Percentiles rank a stretch among this genome's conserved stretches.
Evolutionary conservation across 2,329 filamentous ascomycete species (phyloP).

Genomic region (Microdochium trichocladiopsis): DNA sequence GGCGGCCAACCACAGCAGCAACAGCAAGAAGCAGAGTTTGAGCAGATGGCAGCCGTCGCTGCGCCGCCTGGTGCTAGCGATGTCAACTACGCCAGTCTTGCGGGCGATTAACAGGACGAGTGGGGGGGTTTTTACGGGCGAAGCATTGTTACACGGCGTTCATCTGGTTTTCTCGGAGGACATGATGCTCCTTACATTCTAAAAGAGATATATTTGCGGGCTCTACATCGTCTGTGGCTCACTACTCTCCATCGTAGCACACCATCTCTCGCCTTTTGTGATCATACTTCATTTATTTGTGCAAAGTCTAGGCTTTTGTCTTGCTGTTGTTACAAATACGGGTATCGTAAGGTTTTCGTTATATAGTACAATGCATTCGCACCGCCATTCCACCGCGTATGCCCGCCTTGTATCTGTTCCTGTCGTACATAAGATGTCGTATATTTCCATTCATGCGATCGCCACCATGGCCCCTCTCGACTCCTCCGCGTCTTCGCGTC

Average conservation of each 20-base stretch:
- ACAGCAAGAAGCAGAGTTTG: conserved; percentile 18
- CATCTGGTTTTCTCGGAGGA: too few relatives aligned
- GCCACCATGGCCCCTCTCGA: too few relatives aligned
- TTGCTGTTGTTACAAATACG: neutral
- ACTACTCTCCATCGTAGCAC: neutral
- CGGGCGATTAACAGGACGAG: conserved; percentile 54
- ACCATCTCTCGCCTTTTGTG: neutral
- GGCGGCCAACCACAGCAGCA: conserved; percentile 14
- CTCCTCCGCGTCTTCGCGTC: too few relatives aligned
- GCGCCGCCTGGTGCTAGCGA: conserved; percentile 75
- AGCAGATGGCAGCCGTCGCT: conserved; percentile 46
- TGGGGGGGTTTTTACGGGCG: conserved; percentile 3
- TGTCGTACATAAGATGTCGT: too few relatives aligned
- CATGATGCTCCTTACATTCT: too few relatives aligned
- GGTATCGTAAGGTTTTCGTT: neutral
- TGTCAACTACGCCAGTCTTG: conserved; percentile 77
- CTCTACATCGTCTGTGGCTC: too few relatives aligned
- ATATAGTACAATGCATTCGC: neutral
- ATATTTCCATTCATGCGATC: too few relatives aligned
- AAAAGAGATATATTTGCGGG: conserved; percentile 5
- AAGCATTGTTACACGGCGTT: conserved; percentile 18
- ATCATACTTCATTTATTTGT: neutral
- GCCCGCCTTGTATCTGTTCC: too few relatives aligned
- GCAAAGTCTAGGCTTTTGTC: neutral
- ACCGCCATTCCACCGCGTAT: too few relatives aligned